Base-by-base conservation (phyloP, 2,329 filamentous ascomycete genomes). In the Monosporascus sp. region DNA sequence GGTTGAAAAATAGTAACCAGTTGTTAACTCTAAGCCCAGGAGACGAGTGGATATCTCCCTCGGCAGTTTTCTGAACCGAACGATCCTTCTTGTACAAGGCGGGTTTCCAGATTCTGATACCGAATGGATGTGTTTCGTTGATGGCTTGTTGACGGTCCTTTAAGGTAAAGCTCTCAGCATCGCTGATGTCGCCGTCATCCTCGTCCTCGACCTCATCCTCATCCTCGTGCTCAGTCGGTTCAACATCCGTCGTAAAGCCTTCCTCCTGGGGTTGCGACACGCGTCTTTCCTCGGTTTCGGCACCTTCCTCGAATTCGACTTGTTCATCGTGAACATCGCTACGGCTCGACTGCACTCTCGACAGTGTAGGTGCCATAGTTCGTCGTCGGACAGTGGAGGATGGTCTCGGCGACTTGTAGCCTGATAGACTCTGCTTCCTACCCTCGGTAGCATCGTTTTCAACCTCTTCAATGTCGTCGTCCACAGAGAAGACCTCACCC, bases 101-200 rank as follows among this genome's bases (percentile, higher is more conserved):
- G 44, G 94, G 94, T 72, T 99, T 99, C 94, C 94, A 99, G 58
- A 99, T 90, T 69, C 95, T 86, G 68, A 99, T 97, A 77, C 94
- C 94, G 65, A 99, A 99, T 0, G 94, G 94, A 77, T 99, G 94
- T 0, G 94, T 99, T 70, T 96, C 88, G 73, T 99, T 99, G 77
- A 99, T 99, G 60, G 94, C 94, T 69, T 96, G 86, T 72, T 99
- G 94, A 52, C 94, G 85, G 70, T 99, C 94, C 70, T 95, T 96
- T 63, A 99, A 81, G 0, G 94, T 99, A 69, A 99, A 99, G 74
- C 93, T 97, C 73, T 97, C 94, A 1, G 94, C 89, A 63, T 97
- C 94, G 70, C 93, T 97, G 50, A 92, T 66, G 54, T 88, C 85
- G 54, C 75, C 85, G 35, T 89, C 86, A 20, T 88, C 88, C 9